Conservation (phyloP, 305 asterid genomes). For the Solanum chacoense region DNA sequence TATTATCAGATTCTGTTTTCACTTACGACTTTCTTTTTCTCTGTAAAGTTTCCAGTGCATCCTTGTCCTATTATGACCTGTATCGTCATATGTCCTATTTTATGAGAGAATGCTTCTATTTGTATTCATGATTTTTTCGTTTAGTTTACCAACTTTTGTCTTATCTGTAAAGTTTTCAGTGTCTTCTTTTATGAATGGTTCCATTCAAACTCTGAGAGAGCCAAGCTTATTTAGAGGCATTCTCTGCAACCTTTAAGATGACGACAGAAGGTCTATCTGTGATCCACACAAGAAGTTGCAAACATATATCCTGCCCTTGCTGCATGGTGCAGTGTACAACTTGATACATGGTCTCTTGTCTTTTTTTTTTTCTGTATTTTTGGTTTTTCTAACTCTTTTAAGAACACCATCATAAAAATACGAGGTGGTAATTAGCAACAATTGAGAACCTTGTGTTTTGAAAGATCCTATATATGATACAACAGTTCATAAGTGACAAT, state of each 20-base stretch:
- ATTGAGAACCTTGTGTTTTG: neutral
- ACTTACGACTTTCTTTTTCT: neutral
- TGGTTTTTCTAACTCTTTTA: neutral
- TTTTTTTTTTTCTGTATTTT: neutral
- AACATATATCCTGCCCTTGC: too few relatives aligned
- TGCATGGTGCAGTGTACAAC: neutral
- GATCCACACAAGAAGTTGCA: too few relatives aligned
- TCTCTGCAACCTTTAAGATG: neutral
- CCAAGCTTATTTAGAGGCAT: neutral
- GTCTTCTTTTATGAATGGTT: neutral
- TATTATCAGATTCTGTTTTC: neutral
- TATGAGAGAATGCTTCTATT: neutral
- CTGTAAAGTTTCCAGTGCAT: neutral
- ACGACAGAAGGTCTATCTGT: too few relatives aligned
- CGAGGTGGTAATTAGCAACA: neutral
- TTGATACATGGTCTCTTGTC: neutral
- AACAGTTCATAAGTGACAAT: slow-evolving; percentile 4
- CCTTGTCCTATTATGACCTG: neutral
- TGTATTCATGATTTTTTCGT: neutral
- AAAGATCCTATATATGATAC: neutral
- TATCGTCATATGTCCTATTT: neutral
- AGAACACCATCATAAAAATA: neutral
- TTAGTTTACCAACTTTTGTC: neutral
- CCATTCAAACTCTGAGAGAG: neutral
- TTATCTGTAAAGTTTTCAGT: neutral